Percentiles rank a stretch among this genome's conserved stretches.
Conservation (phyloP, 768 basidiomycete species). For the Dendrothele bispora region DNA sequence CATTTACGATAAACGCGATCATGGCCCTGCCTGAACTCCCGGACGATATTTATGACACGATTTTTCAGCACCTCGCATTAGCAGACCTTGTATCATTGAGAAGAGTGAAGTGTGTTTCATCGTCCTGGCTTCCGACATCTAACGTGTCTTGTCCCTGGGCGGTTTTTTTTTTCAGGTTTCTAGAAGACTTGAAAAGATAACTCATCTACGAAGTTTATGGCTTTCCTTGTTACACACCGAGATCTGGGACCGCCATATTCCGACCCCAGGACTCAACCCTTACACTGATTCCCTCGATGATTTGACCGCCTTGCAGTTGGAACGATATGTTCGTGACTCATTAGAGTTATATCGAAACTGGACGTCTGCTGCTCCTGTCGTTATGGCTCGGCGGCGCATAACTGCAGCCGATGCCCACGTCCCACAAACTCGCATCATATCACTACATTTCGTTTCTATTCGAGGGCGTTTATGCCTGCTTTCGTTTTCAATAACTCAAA, state of each 20-base stretch:
- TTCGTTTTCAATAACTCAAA: conserved; percentile 34
- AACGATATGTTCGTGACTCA: conserved; percentile 37
- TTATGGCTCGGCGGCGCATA: conserved; percentile 25
- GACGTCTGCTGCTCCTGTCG: conserved; percentile 39
- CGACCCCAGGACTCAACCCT: neutral
- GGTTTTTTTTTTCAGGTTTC: neutral
- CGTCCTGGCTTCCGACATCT: too few species aligned
- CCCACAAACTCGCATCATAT: conserved; percentile 35
- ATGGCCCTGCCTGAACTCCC: too few species aligned
- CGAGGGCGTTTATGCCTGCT: conserved; percentile 45
- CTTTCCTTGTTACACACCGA: neutral
- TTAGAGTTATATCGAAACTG: conserved; percentile 49
- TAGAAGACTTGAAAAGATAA: neutral
- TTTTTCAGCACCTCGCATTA: conserved; percentile 1
- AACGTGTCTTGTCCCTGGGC: neutral
- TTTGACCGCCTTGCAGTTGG: conserved; percentile 45
- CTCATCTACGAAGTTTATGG: conserved; percentile 1
- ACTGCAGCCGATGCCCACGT: conserved; percentile 15
- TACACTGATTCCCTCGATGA: conserved; percentile 24
- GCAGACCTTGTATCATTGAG: conserved; percentile 3
- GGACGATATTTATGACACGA: conserved; percentile 1
- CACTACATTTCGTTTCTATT: conserved; percentile 48
- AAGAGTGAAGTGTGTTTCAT: too few species aligned
- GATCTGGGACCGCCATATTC: conserved; percentile 2
- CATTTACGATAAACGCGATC: too few species aligned